A percentile compares a stretch with the other conserved stretches of the same genome.
phyloP scores from a whole-genome alignment of 768 basidiomycete genomes.

The Tulasnella sp. region DNA sequence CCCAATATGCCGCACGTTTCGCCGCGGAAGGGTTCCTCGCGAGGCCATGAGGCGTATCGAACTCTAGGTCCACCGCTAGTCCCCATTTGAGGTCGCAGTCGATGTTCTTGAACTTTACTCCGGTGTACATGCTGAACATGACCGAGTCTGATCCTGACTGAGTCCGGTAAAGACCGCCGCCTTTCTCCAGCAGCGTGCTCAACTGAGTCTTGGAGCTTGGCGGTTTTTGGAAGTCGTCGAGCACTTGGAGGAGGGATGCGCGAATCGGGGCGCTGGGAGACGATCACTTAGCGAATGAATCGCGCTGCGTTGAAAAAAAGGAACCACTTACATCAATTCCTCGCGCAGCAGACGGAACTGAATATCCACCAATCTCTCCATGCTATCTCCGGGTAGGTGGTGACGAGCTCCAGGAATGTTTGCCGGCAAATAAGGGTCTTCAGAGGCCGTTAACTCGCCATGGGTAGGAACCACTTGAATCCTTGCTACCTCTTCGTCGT shows the following conservation, averaged over 20 bases:
- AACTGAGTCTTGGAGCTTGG: slow-evolving; percentile 21
- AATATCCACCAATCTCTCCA: slow-evolving; percentile 65
- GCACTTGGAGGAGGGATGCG: slow-evolving; percentile 49
- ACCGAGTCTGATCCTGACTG: slow-evolving; percentile 21
- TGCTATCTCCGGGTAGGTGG: slow-evolving; percentile 53
- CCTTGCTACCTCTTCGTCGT: slow-evolving; percentile 50
- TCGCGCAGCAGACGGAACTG: slow-evolving; percentile 74
- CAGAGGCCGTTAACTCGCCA: slow-evolving; percentile 52
- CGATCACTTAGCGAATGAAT: neutral
- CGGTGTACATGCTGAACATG: slow-evolving; percentile 34
- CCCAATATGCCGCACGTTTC: slow-evolving; percentile 58
- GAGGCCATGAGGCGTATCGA: slow-evolving; percentile 56
- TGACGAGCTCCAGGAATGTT: slow-evolving; percentile 61
- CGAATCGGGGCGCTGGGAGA: slow-evolving; percentile 51
- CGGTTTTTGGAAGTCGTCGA: slow-evolving; percentile 44
- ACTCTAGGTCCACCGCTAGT: slow-evolving; percentile 46
- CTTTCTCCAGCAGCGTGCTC: slow-evolving; percentile 21
- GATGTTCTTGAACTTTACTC: slow-evolving; percentile 27
- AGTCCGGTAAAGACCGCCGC: slow-evolving; percentile 35
- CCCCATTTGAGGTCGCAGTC: slow-evolving; percentile 41
- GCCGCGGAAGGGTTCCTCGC: slow-evolving; percentile 45
- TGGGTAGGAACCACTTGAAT: slow-evolving; percentile 70
- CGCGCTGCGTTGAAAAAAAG: neutral
- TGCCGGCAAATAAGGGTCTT: slow-evolving; percentile 58
- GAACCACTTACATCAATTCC: slow-evolving; percentile 54